Conservation (phyloP, 306 rosid genomes). For the Pterocarpus macrocarpus region DNA sequence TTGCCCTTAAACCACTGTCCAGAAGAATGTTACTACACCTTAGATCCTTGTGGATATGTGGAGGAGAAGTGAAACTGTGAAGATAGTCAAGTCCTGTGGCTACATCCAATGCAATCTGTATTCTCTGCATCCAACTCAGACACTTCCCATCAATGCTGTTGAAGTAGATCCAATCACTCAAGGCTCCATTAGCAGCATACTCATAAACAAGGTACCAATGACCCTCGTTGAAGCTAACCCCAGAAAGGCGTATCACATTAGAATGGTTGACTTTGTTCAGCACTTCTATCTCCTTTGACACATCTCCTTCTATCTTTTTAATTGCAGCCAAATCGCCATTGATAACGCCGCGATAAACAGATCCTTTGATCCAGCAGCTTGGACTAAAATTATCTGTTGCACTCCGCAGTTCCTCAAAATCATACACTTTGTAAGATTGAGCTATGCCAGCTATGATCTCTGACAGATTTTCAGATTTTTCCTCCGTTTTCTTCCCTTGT, state of each 20-base stretch:
- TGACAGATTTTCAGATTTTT: slow-evolving; percentile 52
- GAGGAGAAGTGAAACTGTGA: slow-evolving; percentile 74
- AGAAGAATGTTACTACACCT: slow-evolving; percentile 74
- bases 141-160: slow-evolving; percentile 50
- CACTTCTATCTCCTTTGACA: slow-evolving; percentile 71
- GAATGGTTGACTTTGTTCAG: slow-evolving; percentile 77
- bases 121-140: slow-evolving; percentile 76
- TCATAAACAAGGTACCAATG: slow-evolving; percentile 86
- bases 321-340: slow-evolving; percentile 76
- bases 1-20: slow-evolving; percentile 70
- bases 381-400: slow-evolving; percentile 78
- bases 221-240: slow-evolving; percentile 76
- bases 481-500: slow-evolving; percentile 42
- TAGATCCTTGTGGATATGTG: slow-evolving; percentile 84
- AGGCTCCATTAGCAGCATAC: slow-evolving; percentile 78
- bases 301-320: slow-evolving; percentile 73
- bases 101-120: slow-evolving; percentile 78
- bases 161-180: slow-evolving; percentile 74
- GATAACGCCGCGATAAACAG: slow-evolving; percentile 64
- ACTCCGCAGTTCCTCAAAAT: slow-evolving; percentile 65
- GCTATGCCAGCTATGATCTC: slow-evolving; percentile 64
- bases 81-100: slow-evolving; percentile 86
- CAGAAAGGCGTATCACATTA: slow-evolving; percentile 81
- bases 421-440: slow-evolving; percentile 73
- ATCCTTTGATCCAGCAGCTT: slow-evolving; percentile 63